Evolutionary conservation across 2,329 filamentous ascomycete genomes (phyloP).

Genomic region (Neocucurbitaria cava): DNA sequence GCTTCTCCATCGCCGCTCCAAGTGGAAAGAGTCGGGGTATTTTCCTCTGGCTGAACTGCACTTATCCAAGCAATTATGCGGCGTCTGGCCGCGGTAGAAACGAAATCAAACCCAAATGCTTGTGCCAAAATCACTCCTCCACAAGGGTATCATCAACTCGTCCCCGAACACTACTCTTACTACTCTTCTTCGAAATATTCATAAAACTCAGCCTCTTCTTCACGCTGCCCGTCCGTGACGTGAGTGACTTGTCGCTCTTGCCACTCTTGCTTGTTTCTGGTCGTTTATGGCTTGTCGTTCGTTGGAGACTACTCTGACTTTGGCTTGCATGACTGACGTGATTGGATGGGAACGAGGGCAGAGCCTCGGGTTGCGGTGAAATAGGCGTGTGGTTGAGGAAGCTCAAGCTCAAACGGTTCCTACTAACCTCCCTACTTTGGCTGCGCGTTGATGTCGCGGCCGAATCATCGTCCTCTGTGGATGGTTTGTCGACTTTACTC

Average conservation of each 20-base stretch:
- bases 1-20: neutral
- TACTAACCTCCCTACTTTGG: conserved; percentile 41
- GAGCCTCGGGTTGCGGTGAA: conserved; percentile 39
- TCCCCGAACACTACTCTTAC: conserved; percentile 58
- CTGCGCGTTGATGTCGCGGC: conserved; percentile 34
- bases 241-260: conserved; percentile 52
- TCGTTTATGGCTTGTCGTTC: conserved; percentile 20
- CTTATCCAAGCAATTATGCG: conserved; percentile 14
- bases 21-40: neutral
- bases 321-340: conserved; percentile 11
- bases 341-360: conserved; percentile 31
- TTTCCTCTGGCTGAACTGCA: neutral
- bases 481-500: conserved; percentile 22
- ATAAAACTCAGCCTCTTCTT: conserved; percentile 81
- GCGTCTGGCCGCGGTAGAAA: conserved; percentile 10
- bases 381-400: conserved; percentile 34
- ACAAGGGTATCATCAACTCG: conserved; percentile 37
- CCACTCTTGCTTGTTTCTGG: conserved; percentile 46
- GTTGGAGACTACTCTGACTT: conserved; percentile 30
- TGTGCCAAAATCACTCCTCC: conserved; percentile 37
- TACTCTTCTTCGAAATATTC: conserved; percentile 74
- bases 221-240: conserved; percentile 62
- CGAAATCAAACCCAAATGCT: conserved; percentile 5
- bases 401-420: conserved; percentile 37
- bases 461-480: conserved; percentile 31